Evolutionary conservation across 2,329 filamentous ascomycete genomes (phyloP).

Genomic region (Elsinoe fawcettii): DNA sequence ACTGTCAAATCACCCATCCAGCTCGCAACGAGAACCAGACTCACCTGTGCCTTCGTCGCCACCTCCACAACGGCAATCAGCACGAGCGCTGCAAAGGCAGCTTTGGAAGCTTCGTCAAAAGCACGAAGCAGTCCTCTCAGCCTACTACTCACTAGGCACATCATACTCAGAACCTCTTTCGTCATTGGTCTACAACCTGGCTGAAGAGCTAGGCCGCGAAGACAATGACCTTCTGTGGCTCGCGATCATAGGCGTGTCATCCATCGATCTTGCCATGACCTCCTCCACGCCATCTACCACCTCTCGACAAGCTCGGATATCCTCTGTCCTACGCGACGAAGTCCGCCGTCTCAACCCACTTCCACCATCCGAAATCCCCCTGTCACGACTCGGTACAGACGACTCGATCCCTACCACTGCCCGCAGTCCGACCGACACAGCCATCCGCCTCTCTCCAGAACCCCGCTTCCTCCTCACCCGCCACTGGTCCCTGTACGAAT

Average conservation of each 20-base stretch:
- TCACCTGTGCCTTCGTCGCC: conserved; percentile 43
- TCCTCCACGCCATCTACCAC: conserved; percentile 62
- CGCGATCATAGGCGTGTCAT: conserved; percentile 89
- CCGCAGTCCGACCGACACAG: conserved; percentile 79
- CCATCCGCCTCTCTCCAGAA: conserved; percentile 87
- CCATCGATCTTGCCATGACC: conserved; percentile 81
- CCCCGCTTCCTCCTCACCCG: conserved; percentile 86
- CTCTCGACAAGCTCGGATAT: conserved; percentile 66
- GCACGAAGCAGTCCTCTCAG: conserved; percentile 66
- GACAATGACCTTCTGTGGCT: conserved; percentile 96
- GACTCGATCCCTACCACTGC: conserved; percentile 88
- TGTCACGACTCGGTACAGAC: conserved; percentile 58
- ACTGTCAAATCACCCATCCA: conserved; percentile 31
- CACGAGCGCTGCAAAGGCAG: conserved; percentile 62
- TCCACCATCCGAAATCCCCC: conserved; percentile 43
- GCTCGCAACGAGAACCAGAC: conserved; percentile 35
- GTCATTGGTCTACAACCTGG: conserved; percentile 87
- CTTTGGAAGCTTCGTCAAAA: conserved; percentile 68
- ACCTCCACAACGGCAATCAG: conserved; percentile 57
- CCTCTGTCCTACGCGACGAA: conserved; percentile 82
- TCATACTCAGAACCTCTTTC: conserved; percentile 94
- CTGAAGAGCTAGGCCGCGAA: conserved; percentile 88
- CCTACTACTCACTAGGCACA: conserved; percentile 79
- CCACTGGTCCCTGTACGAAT: conserved; percentile 97
- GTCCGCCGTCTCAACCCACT: conserved; percentile 87